A percentile compares a stretch with the other conserved stretches of the same genome.
phyloP scores from a whole-genome alignment of 1,284 basidiomycete species.

The Pisolithus thermaeus region DNA sequence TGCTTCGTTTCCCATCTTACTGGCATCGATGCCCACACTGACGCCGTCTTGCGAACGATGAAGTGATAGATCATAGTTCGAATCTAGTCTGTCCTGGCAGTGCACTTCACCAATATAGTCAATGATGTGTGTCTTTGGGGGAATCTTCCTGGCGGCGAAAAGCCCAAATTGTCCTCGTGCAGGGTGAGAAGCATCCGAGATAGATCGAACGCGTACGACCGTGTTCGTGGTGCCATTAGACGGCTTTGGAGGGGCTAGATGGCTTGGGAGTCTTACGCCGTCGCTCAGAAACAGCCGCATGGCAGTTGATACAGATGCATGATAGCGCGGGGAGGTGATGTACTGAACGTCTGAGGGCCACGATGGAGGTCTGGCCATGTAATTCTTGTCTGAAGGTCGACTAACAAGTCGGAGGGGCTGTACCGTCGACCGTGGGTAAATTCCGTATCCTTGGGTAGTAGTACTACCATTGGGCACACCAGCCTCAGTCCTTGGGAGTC shows the following conservation, averaged over 20 bases:
- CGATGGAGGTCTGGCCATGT: slow-evolving; percentile 30
- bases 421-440: slow-evolving; percentile 27
- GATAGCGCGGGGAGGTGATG: slow-evolving; percentile 40
- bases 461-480: not conserved
- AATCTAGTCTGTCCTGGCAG: slow-evolving; percentile 59
- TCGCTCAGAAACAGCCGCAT: slow-evolving; percentile 30
- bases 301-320: slow-evolving; percentile 43
- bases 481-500: not conserved
- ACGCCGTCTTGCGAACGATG: slow-evolving; percentile 50
- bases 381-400: too few species aligned
- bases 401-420: not conserved
- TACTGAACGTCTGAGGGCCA: slow-evolving; percentile 52
- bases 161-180: slow-evolving; percentile 80
- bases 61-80: slow-evolving; percentile 85
- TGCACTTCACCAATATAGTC: slow-evolving; percentile 88
- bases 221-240: slow-evolving; percentile 20
- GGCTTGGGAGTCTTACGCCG: slow-evolving; percentile 12
- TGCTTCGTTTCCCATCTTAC: slow-evolving; percentile 73
- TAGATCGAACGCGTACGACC: slow-evolving; percentile 39
- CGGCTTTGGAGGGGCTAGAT: slow-evolving; percentile 10
- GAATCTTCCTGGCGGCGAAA: slow-evolving; percentile 71
- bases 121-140: slow-evolving; percentile 60
- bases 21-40: slow-evolving; percentile 71
- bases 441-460: not conserved
- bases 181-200: slow-evolving; percentile 53